Base-by-base conservation (phyloP, 768 basidiomycete genomes). In the Cyclocybe cylindracea region DNA sequence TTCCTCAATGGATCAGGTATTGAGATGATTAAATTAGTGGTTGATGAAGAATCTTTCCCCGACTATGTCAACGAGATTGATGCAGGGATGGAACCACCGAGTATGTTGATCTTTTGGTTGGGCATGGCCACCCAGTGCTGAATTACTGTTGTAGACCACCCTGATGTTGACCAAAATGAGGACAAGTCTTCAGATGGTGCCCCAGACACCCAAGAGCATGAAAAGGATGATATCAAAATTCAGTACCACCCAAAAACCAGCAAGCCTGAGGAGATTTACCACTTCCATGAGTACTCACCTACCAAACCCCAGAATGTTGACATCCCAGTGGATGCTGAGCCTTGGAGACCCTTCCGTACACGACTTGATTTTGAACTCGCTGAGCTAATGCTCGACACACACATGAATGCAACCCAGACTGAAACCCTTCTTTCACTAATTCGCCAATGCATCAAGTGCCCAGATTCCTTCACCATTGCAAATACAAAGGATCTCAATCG, bases 281-380 rank as follows among this genome's bases (percentile, higher is more conserved):
- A 11, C 5, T 44, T 47, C 13, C 44, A 51, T 7, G 19, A 53
- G 2, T 57, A 54, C 18, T 29, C 37, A 31, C n/a, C 11, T 29
- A 18, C 18, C 31, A 11, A 29, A 6, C 13, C 16, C 34, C 11
- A 16, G 11, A 24, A 7, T 29, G 14, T 19, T 7, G 31, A 10
- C 13, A 31, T 34, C 32, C 29, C 38, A 6, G n/a, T 11, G 19
- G 41, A 40, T 32, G 8, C 44, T 14, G 34, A 41, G 34, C 60
- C 60, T 1, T 59, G 58, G 58, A 44, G 24, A 5, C 62, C 62
- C 7, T 64, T 59, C 31, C 35, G 44, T 3, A 50, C 56, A 2
- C 36, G 50, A 13, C 9, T 53, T 3, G 62, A 61, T 33, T 64
- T 58, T 40, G 56, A 64, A 18, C 18, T 66, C 11, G 59, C 59